Evolutionary conservation across 1,139 yeast genomes (phyloP).

Genomic region (Yamadazyma triangularis): DNA sequence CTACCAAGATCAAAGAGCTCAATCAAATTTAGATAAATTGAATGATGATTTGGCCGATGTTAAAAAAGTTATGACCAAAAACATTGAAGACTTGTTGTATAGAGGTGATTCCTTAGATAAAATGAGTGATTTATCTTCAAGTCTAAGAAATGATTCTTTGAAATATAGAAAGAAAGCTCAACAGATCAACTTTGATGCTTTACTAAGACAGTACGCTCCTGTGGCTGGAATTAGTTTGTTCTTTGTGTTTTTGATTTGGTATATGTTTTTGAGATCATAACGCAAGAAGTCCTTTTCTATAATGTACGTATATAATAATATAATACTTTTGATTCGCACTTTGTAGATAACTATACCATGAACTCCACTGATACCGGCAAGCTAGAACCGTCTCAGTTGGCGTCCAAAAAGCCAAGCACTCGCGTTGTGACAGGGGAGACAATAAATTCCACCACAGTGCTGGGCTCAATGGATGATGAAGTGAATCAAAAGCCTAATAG

Average conservation of each 20-base stretch:
- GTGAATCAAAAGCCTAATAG: neutral
- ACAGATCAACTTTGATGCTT: conserved; percentile 83
- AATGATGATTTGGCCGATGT: conserved; percentile 91
- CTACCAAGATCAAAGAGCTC: conserved; percentile 89
- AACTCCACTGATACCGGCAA: neutral
- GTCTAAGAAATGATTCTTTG: conserved; percentile 75
- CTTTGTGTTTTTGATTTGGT: conserved; percentile 78
- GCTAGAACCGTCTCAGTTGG: conserved; percentile 5
- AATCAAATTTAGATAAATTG: conserved; percentile 77
- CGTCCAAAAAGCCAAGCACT: conserved; percentile 2
- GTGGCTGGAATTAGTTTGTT: conserved; percentile 68
- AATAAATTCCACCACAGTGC: neutral
- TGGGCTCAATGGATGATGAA: no score
- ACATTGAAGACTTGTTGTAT: conserved; percentile 88
- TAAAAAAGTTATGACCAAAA: conserved; percentile 91
- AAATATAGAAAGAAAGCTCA: conserved; percentile 89
- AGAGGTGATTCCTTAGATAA: conserved; percentile 93
- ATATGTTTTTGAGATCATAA: conserved; percentile 53
- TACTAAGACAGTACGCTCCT: conserved; percentile 87
- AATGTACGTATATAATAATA: no score
- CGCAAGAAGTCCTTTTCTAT: no score
- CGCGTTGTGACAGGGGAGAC: conserved; percentile 4
- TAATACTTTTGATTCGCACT: no score
- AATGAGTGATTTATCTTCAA: conserved; percentile 84
- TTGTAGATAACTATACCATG: no score